phyloP scores from a whole-genome alignment of 2,329 filamentous ascomycete species.

The Ilyonectria destructans region DNA sequence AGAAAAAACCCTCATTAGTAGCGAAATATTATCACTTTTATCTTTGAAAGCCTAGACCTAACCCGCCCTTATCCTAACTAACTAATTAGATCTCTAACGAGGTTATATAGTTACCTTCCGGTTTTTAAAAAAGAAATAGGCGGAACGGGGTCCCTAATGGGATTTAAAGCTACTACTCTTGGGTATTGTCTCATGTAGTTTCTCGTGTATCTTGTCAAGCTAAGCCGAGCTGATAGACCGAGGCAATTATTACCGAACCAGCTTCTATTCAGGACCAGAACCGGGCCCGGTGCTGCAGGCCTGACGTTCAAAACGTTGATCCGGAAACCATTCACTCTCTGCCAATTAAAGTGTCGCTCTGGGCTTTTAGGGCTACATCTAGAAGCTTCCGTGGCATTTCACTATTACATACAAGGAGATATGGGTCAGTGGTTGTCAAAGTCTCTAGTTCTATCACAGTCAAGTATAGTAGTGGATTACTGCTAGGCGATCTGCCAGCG shows the following conservation, averaged over 20 bases:
- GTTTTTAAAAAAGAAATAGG: not conserved
- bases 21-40: not conserved
- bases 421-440: not conserved
- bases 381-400: not conserved
- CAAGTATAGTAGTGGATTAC: not conserved
- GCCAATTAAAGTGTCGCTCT: not conserved
- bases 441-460: not conserved
- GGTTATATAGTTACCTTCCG: not conserved
- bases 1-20: not conserved
- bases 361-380: not conserved
- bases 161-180: not conserved
- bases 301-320: not conserved
- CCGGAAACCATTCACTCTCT: not conserved
- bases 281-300: not conserved
- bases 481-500: not conserved
- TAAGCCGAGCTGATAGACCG: too few species aligned
- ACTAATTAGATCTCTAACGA: not conserved
- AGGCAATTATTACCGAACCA: too few species aligned
- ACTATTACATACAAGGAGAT: not conserved
- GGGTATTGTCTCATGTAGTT: too few species aligned
- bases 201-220: too few species aligned
- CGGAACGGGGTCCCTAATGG: not conserved
- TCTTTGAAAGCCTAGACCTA: not conserved
- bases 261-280: not conserved
- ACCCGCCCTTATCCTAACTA: not conserved